phyloP scores from a whole-genome alignment of 345 rosid genomes.

The Eucalyptus grandis region DNA sequence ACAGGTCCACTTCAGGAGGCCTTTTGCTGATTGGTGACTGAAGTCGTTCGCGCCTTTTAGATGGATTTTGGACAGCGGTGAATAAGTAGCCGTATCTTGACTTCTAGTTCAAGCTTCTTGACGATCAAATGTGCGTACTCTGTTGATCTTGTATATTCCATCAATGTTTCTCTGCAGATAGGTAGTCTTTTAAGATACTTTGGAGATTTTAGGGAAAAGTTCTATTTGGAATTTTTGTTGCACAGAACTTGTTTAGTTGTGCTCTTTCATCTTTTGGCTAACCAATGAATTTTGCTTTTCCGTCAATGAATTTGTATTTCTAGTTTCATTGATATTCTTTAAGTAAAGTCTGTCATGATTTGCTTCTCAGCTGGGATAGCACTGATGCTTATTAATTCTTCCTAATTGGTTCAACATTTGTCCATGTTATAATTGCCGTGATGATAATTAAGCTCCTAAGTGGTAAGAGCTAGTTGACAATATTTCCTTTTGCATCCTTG shows the following conservation, averaged over 20 bases:
- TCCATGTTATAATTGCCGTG: background rate
- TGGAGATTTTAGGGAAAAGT: background rate
- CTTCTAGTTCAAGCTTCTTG: background rate
- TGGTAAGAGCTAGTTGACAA: background rate
- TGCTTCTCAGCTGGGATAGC: background rate
- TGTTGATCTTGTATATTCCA: background rate
- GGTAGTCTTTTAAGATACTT: background rate
- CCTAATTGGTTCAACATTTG: background rate
- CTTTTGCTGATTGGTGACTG: background rate
- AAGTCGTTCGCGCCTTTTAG: background rate
- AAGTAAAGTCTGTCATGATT: background rate
- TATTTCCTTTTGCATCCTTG: background rate
- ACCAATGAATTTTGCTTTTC: background rate
- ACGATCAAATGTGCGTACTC: background rate
- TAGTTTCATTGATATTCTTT: background rate
- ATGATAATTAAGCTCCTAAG: background rate
- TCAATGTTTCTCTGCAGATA: background rate
- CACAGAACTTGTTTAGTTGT: background rate
- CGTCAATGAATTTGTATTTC: background rate
- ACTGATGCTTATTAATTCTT: background rate
- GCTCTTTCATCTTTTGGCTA: background rate
- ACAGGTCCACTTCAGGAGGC: background rate
- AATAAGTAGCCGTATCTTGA: background rate
- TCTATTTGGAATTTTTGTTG: background rate
- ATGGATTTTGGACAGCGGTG: background rate